Percentiles rank a stretch among this genome's conserved stretches.
These are phyloP conservation scores for Prunus davidiana DNA, from an alignment of 306 rosid genomes.

Conservation along the genomic window DNA sequence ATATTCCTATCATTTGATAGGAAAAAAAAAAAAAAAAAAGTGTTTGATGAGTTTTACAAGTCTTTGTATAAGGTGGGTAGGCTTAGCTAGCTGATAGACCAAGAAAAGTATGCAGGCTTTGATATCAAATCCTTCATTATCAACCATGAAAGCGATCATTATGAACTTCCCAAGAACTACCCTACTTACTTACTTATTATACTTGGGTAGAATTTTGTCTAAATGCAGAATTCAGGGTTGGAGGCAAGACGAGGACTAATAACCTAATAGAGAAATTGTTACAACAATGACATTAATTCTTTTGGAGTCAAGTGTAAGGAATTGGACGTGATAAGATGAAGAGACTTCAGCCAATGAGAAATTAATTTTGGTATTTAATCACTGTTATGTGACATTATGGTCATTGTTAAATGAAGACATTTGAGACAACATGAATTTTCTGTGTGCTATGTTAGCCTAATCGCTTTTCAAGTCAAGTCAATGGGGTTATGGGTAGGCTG, in stretches of 20 bases:
- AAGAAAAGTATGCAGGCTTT: constrained; percentile 28
- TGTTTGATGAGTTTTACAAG: constrained; percentile 6
- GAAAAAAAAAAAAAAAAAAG: not conserved
- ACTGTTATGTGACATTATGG: not conserved
- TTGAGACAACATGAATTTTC: not conserved
- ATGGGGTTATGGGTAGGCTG: too few species aligned
- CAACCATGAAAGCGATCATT: not conserved
- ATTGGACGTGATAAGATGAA: constrained; percentile 1
- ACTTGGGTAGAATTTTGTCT: not conserved
- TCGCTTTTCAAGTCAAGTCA: too few species aligned
- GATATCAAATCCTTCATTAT: constrained; percentile 28
- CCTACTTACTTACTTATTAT: not conserved
- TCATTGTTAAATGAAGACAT: not conserved
- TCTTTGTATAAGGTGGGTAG: constrained; percentile 30
- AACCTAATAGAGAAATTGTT: constrained; percentile 27
- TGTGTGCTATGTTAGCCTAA: too few species aligned
- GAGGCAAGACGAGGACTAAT: constrained; percentile 29
- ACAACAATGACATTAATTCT: not conserved
- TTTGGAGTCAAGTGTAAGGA: constrained; percentile 44
- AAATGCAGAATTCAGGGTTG: constrained; percentile 12
- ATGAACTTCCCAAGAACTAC: constrained; percentile 15
- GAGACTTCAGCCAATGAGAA: not conserved
- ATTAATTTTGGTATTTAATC: not conserved
- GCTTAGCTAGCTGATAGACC: not conserved
- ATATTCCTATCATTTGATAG: too few species aligned